Evolutionary conservation across 257 asterid genomes (phyloP).

Genomic region (Craterostigma plantagineum): DNA sequence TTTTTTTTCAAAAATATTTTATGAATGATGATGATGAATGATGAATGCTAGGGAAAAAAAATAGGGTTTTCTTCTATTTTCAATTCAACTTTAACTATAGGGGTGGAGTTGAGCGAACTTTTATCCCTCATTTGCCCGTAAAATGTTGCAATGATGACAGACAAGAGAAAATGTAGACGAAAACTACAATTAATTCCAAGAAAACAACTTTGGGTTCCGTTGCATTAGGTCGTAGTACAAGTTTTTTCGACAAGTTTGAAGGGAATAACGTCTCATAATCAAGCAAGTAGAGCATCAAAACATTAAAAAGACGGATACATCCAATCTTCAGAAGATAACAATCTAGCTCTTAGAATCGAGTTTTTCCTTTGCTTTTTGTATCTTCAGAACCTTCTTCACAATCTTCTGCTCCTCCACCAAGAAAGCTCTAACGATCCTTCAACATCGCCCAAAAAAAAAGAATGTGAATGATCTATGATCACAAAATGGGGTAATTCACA

Average conservation of each 20-base stretch:
- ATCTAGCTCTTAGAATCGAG: slow-evolving; percentile 23
- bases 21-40: too few relatives aligned
- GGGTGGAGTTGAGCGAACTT: too few relatives aligned
- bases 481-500: background rate
- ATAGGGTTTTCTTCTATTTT: too few relatives aligned
- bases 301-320: slow-evolving; percentile 10
- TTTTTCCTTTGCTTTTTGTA: slow-evolving; percentile 38
- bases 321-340: slow-evolving; percentile 9
- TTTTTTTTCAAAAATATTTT: too few relatives aligned
- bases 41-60: too few relatives aligned
- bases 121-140: too few relatives aligned
- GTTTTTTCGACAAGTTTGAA: slow-evolving; percentile 12
- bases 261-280: slow-evolving; percentile 3
- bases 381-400: slow-evolving; percentile 46
- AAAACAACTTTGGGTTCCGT: slow-evolving; percentile 8
- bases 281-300: slow-evolving; percentile 10
- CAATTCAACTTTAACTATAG: too few relatives aligned
- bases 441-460: slow-evolving; percentile 3
- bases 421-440: slow-evolving; percentile 39
- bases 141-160: too few relatives aligned
- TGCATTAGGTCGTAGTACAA: slow-evolving; percentile 1
- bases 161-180: too few relatives aligned
- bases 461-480: too few relatives aligned
- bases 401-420: slow-evolving; percentile 45
- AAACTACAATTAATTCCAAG: slow-evolving; percentile 12